Evolutionary conservation across 345 rosid species (phyloP), one percentile per base, ranked within the genome.

Genomic region (Eucalyptus albens): DNA sequence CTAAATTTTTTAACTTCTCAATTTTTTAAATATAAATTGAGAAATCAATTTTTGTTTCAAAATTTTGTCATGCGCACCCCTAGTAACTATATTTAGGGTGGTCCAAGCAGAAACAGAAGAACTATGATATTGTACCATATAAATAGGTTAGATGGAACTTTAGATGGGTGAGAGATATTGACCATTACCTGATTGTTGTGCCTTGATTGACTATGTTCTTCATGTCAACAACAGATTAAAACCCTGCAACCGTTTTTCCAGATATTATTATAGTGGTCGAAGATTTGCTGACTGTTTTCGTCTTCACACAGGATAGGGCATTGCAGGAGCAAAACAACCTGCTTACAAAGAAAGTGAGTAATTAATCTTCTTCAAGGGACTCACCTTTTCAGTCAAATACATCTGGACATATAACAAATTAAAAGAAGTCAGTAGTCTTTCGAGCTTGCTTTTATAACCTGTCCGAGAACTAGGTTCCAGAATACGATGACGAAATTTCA

Each of bases 281-380:
- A 31, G 62, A 77, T 37, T 11, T 40, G 85, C 29, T 77, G 47
- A 77, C 85, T 21, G 51, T 17, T 51, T 87, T 16, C 14, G 62
- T 50, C 86, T 42, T 29, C 44, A 24, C 44, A 22, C 91, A 92
- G 92, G 92, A 92, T 62, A 92, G 89, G 82, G 91, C 90, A 86
- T 86, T 92, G 86, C 92, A 89, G 89, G 92, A 91, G 89, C 92
- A 90, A 53, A 92, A 92, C 87, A 89, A 88, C 90, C 27, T 88
- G 86, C 91, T 92, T 16, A 53, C 87, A 22, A 92, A 90, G 89
- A 90, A 87, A 91, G 92, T 90, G 77, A 77, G 65, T 53, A 15
- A 53, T 31, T n/a, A 55, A 47, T 62, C n/a, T 67, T 67, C 45
- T 53, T 49, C 59, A 33, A 87, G 19, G 67, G 67, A 55, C n/a